Conservation (phyloP, 805 yeast species). For the Wickerhamiella dianesei region DNA sequence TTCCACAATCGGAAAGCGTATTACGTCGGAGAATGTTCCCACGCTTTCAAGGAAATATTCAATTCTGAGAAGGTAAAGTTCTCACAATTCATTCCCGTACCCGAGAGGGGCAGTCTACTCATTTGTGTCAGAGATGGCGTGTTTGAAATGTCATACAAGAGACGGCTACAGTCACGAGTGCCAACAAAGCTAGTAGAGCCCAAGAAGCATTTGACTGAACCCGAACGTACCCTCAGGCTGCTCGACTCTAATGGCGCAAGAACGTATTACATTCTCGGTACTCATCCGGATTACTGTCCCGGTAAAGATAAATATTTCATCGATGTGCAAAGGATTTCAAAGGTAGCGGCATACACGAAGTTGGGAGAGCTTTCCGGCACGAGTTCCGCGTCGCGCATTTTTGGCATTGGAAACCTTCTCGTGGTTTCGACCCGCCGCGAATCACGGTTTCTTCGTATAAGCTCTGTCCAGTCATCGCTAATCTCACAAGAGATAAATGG, state of each 20-base stretch:
- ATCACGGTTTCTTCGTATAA: not conserved
- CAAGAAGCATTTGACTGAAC: too few species aligned
- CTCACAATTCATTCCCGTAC: not conserved
- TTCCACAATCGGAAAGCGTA: too few species aligned
- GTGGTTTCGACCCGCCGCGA: not conserved
- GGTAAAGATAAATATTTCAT: too few species aligned
- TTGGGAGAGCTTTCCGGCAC: not conserved
- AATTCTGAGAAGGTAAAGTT: too few species aligned
- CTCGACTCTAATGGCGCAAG: not conserved
- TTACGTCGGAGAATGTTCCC: too few species aligned
- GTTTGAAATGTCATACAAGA: not conserved
- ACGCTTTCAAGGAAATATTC: too few species aligned
- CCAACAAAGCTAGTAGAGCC: too few species aligned
- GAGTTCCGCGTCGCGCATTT: not conserved
- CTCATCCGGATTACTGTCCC: not conserved
- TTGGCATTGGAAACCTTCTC: not conserved
- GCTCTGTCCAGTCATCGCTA: not conserved
- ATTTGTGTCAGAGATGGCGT: not conserved
- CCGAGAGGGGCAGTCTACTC: not conserved
- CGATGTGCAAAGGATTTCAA: not conserved
- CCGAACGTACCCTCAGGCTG: not conserved
- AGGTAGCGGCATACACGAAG: not conserved
- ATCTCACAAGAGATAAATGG: not conserved
- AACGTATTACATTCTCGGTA: not conserved
- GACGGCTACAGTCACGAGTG: too few species aligned